phyloP scores from a whole-genome alignment of 345 rosid genomes.

The Eucalyptus regnans region DNA sequence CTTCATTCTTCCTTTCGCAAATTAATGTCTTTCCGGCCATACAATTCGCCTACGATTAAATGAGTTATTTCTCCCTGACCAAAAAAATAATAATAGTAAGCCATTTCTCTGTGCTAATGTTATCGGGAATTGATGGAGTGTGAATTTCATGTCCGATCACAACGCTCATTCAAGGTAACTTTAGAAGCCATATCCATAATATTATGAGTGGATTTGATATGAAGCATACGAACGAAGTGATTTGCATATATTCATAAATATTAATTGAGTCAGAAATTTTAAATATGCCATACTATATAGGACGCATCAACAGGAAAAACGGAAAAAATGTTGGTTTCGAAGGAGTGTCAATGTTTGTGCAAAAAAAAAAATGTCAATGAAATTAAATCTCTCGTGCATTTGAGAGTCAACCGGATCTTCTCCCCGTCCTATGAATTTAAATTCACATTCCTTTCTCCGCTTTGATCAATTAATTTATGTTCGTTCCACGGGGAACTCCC shows the following conservation, averaged over 20 bases:
- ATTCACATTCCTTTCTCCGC: not conserved
- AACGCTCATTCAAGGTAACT: not conserved
- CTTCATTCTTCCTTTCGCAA: not conserved
- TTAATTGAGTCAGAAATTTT: not conserved
- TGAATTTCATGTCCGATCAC: not conserved
- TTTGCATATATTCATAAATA: not conserved
- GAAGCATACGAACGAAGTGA: not conserved
- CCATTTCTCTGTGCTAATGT: not conserved
- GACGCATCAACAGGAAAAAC: not conserved
- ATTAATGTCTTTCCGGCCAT: not conserved
- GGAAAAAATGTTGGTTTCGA: not conserved
- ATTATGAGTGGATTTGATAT: not conserved
- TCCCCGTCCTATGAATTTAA: not conserved
- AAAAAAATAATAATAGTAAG: not conserved
- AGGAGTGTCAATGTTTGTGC: not conserved
- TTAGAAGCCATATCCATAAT: not conserved
- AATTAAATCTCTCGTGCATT: not conserved
- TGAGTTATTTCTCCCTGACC: not conserved
- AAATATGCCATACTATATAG: not conserved
- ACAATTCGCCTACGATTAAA: not conserved
- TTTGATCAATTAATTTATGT: not conserved
- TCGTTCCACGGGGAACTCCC: not conserved
- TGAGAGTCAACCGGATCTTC: not conserved
- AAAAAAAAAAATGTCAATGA: not conserved
- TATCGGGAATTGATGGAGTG: not conserved